Evolutionary conservation across 176 grass and related monocot genomes (phyloP), one percentile per base, ranked within the genome.

Genomic region (Triticum urartu): DNA sequence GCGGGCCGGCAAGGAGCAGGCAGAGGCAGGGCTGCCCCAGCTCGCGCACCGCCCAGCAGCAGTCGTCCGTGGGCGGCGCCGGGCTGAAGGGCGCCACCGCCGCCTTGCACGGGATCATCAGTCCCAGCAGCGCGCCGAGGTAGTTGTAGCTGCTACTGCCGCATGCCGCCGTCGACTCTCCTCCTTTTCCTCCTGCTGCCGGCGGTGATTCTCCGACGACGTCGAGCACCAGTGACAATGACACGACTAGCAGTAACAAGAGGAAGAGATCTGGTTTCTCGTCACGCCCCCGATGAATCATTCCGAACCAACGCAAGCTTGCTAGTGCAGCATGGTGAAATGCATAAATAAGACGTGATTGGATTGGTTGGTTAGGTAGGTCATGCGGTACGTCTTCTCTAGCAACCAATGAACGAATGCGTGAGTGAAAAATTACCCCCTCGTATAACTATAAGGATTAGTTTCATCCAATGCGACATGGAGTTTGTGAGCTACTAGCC

Each of bases 11-110:
- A 10, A 91, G 59, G 28, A 94, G 86, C 56, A 25, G 68, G 79
- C 92, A 89, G 39, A 91, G 83, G 86, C 89, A 93, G 2, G 88
- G 78, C 86, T 80, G 88, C 35, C 88, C 88, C 3, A 93, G 62
- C 34, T 73, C 50, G 67, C 76, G 87, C 39, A 93, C 54, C 18
- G 88, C 86, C 68, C 33, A 39, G 91, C 91, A 90, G 84, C 91
- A 93, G 5, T 72, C 67, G 7, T 86, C 85, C 20, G 35, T 79
- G 21, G 91, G 91, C 35, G 50, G 45, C 5, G 74, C 72, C 48
- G 85, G 85, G 85, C 82, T 85, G 77, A 93, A 93, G 74, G 88
- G 78, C 11, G 88, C 78, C 9, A 93, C 88, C 30, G 92, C 92
- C 52, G 82, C 71, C 65, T 83, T 69, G 67, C 92, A 93, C 14